A percentile compares a stretch with the other conserved stretches of the same genome.
Evolutionary conservation across 192 early-diverging fungal species (phyloP).

Genomic region (Entomortierella beljakovae): DNA sequence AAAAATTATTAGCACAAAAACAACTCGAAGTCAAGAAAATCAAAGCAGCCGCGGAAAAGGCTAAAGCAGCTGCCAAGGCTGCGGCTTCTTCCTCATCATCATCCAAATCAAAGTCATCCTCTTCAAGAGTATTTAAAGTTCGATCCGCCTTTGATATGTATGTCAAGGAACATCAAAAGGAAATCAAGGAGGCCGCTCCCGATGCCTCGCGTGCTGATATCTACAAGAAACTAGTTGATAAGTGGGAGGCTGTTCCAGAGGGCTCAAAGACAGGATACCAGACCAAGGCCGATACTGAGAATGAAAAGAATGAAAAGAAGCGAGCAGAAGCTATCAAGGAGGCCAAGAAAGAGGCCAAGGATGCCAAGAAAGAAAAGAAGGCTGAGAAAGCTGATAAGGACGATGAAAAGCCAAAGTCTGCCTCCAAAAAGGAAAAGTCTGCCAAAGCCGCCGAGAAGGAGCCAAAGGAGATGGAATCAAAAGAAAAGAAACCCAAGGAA

Average conservation of each 20-base stretch:
- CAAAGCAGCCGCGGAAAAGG: conserved; percentile 14
- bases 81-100: too few species aligned
- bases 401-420: not conserved
- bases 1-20: conserved; percentile 28
- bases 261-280: conserved; percentile 24
- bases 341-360: conserved; percentile 40
- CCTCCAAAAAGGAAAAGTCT: conserved; percentile 15
- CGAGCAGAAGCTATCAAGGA: conserved; percentile 13
- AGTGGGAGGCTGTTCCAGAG: conserved; percentile 42
- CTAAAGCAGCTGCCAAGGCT: not conserved
- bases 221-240: conserved; percentile 44
- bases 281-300: conserved; percentile 35
- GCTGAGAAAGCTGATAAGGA: conserved; percentile 6
- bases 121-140: conserved; percentile 35
- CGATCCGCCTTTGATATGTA: conserved; percentile 51
- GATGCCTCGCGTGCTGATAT: conserved; percentile 47
- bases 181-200: conserved; percentile 33
- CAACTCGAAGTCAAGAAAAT: conserved; percentile 18
- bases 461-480: not conserved
- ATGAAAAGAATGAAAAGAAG: conserved; percentile 43
- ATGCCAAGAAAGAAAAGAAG: conserved; percentile 23
- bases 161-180: conserved; percentile 47
- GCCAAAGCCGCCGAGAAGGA: not conserved
- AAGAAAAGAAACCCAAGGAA: conserved; percentile 11
- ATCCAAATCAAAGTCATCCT: too few species aligned